Base-by-base conservation (phyloP, 192 early-diverging fungal genomes). In the Coemansia sp. region DNA sequence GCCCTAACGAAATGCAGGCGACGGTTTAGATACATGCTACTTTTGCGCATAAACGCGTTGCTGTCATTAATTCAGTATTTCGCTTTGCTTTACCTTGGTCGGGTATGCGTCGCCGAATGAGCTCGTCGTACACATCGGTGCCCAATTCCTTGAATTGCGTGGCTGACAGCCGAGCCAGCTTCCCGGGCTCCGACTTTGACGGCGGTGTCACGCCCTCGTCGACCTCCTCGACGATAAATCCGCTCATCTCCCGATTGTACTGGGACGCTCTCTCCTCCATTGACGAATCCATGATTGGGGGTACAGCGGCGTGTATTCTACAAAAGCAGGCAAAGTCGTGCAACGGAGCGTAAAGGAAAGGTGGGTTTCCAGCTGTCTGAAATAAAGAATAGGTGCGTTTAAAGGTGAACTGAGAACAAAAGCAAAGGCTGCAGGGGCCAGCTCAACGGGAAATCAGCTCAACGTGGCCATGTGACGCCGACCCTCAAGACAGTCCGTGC, bases 51-150 rank as follows among this genome's bases (percentile, higher is more conserved):
- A n/a, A n/a, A n/a, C n/a, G n/a, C n/a, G n/a, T n/a, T n/a, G n/a
- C n/a, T n/a, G n/a, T n/a, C n/a, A n/a, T n/a, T n/a, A n/a, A n/a
- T n/a, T n/a, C n/a, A n/a, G n/a, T n/a, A n/a, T 44, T 19, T 44
- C 43, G 8, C 19, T 44, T 40, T n/a, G n/a, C 5, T 24, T 40
- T 58, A 58, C 56, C 56, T 35, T 59, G 58, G 28, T 25, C 58
- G 28, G 58, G 58, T 2, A 46, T 33, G 30, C 30, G 29, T 18
- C 95, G 57, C 48, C 95, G 75, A 35, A 82, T 85, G 68, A 96
- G 82, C 68, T 98, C 96, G 75, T 98, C 96, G 73, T 90, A 95
- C 8, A 98, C 95, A 76, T 98, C 94, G 2, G 90, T 94, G 27
- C 89, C 84, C n/a, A 98, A 84, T 69, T 97, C 96, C 63, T 91